These are phyloP conservation scores for Haplosporangium sp. DNA, from an alignment of 371 early-diverging fungal genomes.

Conservation along the genomic window DNA sequence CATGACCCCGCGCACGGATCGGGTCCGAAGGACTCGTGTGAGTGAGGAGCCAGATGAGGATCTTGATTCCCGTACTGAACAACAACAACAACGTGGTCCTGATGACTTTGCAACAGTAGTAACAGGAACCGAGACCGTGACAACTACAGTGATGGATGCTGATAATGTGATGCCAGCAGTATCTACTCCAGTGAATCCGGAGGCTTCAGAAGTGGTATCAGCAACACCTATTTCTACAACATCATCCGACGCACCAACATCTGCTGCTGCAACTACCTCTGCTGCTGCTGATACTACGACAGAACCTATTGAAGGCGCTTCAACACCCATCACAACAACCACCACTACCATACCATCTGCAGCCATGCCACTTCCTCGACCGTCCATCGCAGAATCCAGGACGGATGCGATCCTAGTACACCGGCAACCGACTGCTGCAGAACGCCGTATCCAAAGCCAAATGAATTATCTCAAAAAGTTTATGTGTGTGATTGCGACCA, in stretches of 20 bases:
- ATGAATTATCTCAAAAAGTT: constrained; percentile 11
- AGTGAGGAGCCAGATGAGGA: constrained; percentile 4
- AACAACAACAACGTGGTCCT: constrained; percentile 1
- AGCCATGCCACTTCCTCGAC: not conserved
- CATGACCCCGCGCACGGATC: constrained; percentile 16
- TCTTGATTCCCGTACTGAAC: not conserved
- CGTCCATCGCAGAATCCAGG: not conserved
- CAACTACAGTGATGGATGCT: no score
- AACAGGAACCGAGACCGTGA: no score
- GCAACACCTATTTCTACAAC: no score
- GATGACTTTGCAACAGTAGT: no score
- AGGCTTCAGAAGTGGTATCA: no score
- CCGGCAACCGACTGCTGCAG: not conserved
- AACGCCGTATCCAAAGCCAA: constrained; percentile 1
- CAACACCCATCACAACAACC: not conserved
- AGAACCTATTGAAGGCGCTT: not conserved
- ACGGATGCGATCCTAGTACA: not conserved
- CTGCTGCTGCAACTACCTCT: not conserved
- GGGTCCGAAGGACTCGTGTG: constrained; percentile 1
- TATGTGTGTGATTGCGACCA: constrained; percentile 19
- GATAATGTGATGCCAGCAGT: no score
- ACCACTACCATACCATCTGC: not conserved
- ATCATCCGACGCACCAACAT: no score
- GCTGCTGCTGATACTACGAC: not conserved
- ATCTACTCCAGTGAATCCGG: no score